phyloP scores from a whole-genome alignment of 805 yeast species.

The Myxozyma kluyveri region DNA sequence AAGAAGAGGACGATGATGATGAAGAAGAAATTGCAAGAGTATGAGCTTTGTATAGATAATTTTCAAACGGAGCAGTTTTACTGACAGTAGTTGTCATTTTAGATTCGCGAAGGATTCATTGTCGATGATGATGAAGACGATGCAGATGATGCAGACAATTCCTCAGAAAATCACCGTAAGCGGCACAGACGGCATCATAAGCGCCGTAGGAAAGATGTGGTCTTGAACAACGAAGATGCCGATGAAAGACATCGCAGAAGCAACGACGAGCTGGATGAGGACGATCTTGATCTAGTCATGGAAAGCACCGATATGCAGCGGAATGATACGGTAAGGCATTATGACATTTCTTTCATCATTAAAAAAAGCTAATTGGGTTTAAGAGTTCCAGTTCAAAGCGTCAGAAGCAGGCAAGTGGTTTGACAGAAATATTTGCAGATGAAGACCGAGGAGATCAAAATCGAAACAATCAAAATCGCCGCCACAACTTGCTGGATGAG shows the following conservation, averaged over 20 bases:
- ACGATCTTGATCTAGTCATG: constrained; percentile 85
- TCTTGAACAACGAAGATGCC: constrained; percentile 28
- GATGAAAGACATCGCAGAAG: constrained; percentile 16
- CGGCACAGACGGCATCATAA: constrained; percentile 20
- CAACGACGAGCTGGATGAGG: constrained; percentile 82
- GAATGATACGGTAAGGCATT: neutral
- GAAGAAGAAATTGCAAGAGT: constrained; percentile 77
- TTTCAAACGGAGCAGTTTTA: too few relatives aligned
- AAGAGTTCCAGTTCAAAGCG: constrained; percentile 29
- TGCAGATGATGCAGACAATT: constrained; percentile 43
- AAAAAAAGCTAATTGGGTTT: neutral
- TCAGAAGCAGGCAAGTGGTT: constrained; percentile 48
- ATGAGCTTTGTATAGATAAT: too few relatives aligned
- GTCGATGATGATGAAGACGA: constrained; percentile 87
- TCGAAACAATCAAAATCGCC: constrained; percentile 25
- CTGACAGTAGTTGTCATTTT: too few relatives aligned
- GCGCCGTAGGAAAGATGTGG: constrained; percentile 32
- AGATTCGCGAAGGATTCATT: constrained; percentile 84
- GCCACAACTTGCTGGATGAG: constrained; percentile 58
- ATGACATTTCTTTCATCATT: neutral
- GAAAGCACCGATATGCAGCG: constrained; percentile 68
- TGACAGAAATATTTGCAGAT: constrained; percentile 68
- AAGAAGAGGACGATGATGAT: constrained; percentile 89
- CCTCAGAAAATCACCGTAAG: constrained; percentile 26
- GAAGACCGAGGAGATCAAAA: constrained; percentile 39